Evolutionary conservation across 2,329 filamentous ascomycete genomes (phyloP).

Genomic region (Fusarium xylarioides): DNA sequence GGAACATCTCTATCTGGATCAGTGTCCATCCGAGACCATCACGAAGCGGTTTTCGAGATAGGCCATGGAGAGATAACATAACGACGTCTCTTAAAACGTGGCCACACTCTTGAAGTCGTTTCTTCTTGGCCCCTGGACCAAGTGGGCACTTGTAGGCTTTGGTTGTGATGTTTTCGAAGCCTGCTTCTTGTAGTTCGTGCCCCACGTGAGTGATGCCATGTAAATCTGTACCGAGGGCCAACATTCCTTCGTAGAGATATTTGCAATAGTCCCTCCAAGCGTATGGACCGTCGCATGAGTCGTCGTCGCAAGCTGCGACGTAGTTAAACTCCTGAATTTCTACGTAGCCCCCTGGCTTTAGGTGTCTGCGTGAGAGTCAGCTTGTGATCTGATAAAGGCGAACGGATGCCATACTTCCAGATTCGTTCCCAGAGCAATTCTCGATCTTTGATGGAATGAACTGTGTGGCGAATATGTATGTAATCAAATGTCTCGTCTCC

Average conservation of each 20-base stretch:
- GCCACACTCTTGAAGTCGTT: constrained; percentile 55
- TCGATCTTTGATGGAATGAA: constrained; percentile 56
- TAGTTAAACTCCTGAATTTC: constrained; percentile 60
- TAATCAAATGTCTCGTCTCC: constrained; percentile 57
- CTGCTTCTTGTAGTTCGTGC: constrained; percentile 50
- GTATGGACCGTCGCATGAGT: constrained; percentile 54
- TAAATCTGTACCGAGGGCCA: constrained; percentile 53
- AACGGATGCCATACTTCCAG: constrained; percentile 48
- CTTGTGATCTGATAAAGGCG: not conserved
- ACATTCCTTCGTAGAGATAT: constrained; percentile 53
- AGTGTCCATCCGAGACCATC: constrained; percentile 53
- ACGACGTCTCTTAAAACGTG: constrained; percentile 56
- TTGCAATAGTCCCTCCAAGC: constrained; percentile 58
- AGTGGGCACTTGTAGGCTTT: constrained; percentile 58
- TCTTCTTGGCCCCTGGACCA: constrained; percentile 57
- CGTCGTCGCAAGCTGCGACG: constrained; percentile 55
- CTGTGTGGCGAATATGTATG: constrained; percentile 58
- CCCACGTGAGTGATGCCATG: constrained; percentile 51
- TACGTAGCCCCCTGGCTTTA: constrained; percentile 62
- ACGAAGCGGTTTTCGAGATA: constrained; percentile 51
- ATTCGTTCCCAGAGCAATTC: constrained; percentile 53
- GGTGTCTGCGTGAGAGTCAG: constrained; percentile 49
- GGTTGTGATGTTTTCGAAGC: constrained; percentile 53
- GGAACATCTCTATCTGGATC: constrained; percentile 55
- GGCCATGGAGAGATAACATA: constrained; percentile 52